These are phyloP conservation scores for Leccinum solheimii DNA, from an alignment of 1,284 basidiomycete species.

Conservation along the genomic window DNA sequence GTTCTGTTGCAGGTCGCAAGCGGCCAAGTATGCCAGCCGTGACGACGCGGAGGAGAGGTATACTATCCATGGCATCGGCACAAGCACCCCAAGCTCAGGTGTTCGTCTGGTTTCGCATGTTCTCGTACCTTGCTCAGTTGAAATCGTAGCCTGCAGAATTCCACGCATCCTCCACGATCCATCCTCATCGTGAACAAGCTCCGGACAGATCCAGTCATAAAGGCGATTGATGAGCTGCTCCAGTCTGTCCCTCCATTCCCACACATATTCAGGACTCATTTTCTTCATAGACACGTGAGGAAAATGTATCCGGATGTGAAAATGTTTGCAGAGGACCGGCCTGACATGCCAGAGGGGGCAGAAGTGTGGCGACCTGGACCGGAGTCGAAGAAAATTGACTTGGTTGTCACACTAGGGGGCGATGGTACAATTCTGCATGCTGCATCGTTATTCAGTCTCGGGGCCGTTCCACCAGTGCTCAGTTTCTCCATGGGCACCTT, in stretches of 20 bases:
- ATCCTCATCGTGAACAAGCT: slow-evolving; percentile 77
- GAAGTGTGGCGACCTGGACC: slow-evolving; percentile 60
- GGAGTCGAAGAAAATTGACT: slow-evolving; percentile 65
- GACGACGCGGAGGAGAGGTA: slow-evolving; percentile 10
- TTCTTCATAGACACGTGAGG: slow-evolving; percentile 55
- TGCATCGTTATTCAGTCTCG: slow-evolving; percentile 86
- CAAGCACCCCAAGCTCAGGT: slow-evolving; percentile 16
- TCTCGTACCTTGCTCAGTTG: slow-evolving; percentile 25
- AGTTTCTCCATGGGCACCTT: slow-evolving; percentile 97
- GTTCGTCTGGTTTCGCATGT: slow-evolving; percentile 26
- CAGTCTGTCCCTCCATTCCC: slow-evolving; percentile 46
- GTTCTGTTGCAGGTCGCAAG: neutral
- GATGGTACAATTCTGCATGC: slow-evolving; percentile 97
- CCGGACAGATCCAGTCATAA: slow-evolving; percentile 70
- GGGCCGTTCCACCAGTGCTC: slow-evolving; percentile 90
- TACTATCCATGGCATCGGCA: slow-evolving; percentile 13
- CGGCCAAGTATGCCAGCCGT: neutral
- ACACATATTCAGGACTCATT: neutral
- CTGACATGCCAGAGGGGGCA: slow-evolving; percentile 65
- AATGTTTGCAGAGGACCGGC: slow-evolving; percentile 72
- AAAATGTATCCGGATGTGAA: slow-evolving; percentile 68
- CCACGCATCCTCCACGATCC: slow-evolving; percentile 35
- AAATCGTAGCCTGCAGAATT: slow-evolving; percentile 30
- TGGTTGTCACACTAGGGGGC: slow-evolving; percentile 91
- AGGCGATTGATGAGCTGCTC: slow-evolving; percentile 70